Evolutionary conservation across 352 stramenopile genomes (phyloP), one percentile per base, ranked within the genome.

Genomic region (Phytophthora megakarya): DNA sequence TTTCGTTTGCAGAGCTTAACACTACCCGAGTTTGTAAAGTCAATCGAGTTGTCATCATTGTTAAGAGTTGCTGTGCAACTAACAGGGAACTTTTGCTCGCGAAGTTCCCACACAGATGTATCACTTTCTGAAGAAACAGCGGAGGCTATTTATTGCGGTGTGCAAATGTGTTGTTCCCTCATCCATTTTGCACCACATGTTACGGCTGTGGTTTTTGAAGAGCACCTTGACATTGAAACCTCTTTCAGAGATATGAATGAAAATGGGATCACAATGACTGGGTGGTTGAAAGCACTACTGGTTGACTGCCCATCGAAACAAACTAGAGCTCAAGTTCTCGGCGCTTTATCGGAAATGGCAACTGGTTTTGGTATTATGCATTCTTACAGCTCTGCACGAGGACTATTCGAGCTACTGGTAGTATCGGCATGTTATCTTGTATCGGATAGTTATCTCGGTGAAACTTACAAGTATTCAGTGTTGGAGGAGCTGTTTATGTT

Each of bases 21-120:
- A 19, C 43, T 86, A 2, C 77, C 75, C 5, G 47, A 48, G 11
- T 81, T 84, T 44, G 22, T 79, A 2, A 44, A 68, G 10, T 63
- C 73, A 4, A 67, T 86, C 30, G 54, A 73, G 9, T 30, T 64
- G 3, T 19, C 55, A 3, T 32, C 39, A 2, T 44, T 78, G 44
- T 37, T 75, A 3, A 40, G 49, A 33, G 38, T 45, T 35, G 45
- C 45, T n/a, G 46, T 67, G 16, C 28, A 61, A n/a, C 3, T 71
- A 8, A 67, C 48, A 5, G 32, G n/a, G 15, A 28, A 7, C 8
- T 58, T 59, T 26, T 75, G 46, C 35, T 52, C 26, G 4, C 26
- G 33, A 51, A 46, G 55, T 10, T 50, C 35, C 15, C 0, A 55
- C 1, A 49, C 26, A 16, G 11, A 53, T 1, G 7, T 5, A 0